Evolutionary conservation across 345 rosid genomes (phyloP).

Genomic region (Lumnitzera racemosa): DNA sequence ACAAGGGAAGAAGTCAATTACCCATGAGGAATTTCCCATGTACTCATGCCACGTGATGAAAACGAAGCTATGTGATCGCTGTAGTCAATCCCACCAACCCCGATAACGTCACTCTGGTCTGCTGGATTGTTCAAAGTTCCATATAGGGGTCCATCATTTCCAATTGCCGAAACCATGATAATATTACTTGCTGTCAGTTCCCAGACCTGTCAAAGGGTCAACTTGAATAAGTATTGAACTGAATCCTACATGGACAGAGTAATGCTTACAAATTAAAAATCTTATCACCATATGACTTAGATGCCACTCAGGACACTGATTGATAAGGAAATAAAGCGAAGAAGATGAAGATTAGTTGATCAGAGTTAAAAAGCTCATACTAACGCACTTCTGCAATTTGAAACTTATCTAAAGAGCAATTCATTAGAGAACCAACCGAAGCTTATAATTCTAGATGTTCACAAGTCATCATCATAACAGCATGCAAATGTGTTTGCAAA

Average conservation of each 20-base stretch:
- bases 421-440: no score
- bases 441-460: no score
- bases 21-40: constrained; percentile 99
- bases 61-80: constrained; percentile 95
- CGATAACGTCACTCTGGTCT: constrained; percentile 97
- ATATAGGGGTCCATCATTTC: constrained; percentile 98
- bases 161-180: constrained; percentile 99
- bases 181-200: constrained; percentile 97
- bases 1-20: constrained; percentile 20
- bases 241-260: neutral
- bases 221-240: neutral
- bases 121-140: constrained; percentile 98
- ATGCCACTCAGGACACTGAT: no score
- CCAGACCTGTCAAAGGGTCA: constrained; percentile 68
- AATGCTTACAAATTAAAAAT: no score
- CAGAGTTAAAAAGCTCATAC: no score
- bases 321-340: no score
- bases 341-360: no score
- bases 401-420: no score
- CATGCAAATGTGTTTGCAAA: no score
- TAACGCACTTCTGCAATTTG: no score
- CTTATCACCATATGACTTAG: no score
- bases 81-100: constrained; percentile 98
- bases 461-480: no score
- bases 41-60: constrained; percentile 99